Conservation (phyloP, 352 stramenopile genomes). For the Elongisporangium undulatum region DNA sequence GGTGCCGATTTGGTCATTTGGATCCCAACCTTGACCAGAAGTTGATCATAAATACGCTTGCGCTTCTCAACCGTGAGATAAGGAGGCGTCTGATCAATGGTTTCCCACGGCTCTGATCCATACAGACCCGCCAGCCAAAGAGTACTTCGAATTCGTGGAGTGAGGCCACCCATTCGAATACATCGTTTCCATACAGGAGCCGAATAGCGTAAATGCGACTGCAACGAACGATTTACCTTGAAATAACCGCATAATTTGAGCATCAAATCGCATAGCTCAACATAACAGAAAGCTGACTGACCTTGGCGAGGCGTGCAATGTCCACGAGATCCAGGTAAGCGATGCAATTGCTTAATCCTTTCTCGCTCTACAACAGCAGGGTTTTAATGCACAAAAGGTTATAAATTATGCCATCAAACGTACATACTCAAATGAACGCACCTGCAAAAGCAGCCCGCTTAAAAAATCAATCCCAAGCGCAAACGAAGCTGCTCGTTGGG, state of each 20-base stretch:
- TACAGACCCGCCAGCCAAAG: slow-evolving; percentile 71
- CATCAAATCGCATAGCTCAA: not conserved
- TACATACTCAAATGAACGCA: slow-evolving; percentile 5
- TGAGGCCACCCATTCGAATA: slow-evolving; percentile 52
- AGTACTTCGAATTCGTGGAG: slow-evolving; percentile 32
- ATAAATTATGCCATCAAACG: not conserved
- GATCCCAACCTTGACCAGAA: slow-evolving; percentile 51
- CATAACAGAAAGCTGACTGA: slow-evolving; percentile 4
- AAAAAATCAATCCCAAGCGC: slow-evolving; percentile 11
- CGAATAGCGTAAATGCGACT: slow-evolving; percentile 29
- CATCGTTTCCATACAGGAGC: slow-evolving; percentile 73
- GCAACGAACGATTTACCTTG: slow-evolving; percentile 33
- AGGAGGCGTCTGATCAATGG: slow-evolving; percentile 21
- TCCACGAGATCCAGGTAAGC: slow-evolving; percentile 44
- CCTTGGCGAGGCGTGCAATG: slow-evolving; percentile 32
- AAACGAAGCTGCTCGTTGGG: not conserved
- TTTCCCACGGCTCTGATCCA: slow-evolving; percentile 35
- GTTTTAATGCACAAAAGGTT: slow-evolving; percentile 2
- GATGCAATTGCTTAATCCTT: slow-evolving; percentile 32
- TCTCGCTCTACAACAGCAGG: too few relatives aligned
- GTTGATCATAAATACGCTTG: slow-evolving; percentile 57
- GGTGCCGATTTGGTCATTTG: slow-evolving; percentile 24
- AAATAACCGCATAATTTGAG: not conserved
- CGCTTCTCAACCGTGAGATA: slow-evolving; percentile 37
- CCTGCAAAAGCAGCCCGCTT: slow-evolving; percentile 22